phyloP scores from a whole-genome alignment of 805 yeast genomes.

The Candida coleopterorum region DNA sequence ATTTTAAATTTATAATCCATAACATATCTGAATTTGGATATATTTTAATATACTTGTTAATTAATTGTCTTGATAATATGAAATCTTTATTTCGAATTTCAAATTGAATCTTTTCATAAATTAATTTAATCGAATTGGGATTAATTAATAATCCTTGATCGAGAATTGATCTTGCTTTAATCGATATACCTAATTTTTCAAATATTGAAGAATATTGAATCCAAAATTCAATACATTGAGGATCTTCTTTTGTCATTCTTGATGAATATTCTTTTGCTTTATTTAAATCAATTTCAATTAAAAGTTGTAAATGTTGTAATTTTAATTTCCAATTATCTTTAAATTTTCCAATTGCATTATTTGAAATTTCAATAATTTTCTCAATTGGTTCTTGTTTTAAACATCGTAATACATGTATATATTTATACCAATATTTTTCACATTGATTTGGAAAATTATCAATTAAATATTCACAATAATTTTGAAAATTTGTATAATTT shows the following conservation, averaged over 20 bases:
- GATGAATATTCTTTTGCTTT: conserved; percentile 46
- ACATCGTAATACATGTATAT: conserved; percentile 24
- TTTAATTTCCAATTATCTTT: conserved; percentile 51
- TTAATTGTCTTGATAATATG: conserved; percentile 48
- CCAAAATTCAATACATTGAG: conserved; percentile 50
- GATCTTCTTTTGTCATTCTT: conserved; percentile 46
- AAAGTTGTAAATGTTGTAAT: conserved; percentile 58
- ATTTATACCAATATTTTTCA: conserved; percentile 59
- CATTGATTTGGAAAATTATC: conserved; percentile 16
- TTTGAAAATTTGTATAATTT: conserved; percentile 37
- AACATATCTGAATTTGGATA: conserved; percentile 56
- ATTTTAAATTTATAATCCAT: conserved; percentile 60
- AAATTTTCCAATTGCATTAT: conserved; percentile 44
- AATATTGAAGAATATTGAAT: conserved; percentile 45
- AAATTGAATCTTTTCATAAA: conserved; percentile 53
- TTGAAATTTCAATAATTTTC: conserved; percentile 20
- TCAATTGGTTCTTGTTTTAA: conserved; percentile 8
- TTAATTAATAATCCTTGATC: conserved; percentile 60
- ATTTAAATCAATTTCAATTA: conserved; percentile 27
- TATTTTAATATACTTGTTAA: conserved; percentile 54
- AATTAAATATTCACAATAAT: conserved; percentile 20
- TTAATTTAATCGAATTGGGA: conserved; percentile 47
- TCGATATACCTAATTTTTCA: conserved; percentile 36
- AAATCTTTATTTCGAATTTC: conserved; percentile 50
- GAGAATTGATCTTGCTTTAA: conserved; percentile 65